Conservation (phyloP, 768 basidiomycete genomes). For the Kwoniella botswanensis region DNA sequence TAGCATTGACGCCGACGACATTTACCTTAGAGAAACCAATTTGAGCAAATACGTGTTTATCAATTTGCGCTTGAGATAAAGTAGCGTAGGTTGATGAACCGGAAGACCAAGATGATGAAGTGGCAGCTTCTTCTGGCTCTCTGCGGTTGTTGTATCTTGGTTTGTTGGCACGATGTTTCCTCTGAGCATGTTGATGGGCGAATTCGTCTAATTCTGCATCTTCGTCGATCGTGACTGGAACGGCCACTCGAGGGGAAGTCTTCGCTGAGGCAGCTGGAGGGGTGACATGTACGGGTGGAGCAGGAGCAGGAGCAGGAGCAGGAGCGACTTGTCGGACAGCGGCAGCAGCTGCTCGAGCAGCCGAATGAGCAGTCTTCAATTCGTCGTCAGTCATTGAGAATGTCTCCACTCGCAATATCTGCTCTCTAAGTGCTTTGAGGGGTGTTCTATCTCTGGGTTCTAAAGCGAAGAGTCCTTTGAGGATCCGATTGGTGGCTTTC, state of each 20-base stretch:
- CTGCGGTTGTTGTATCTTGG: neutral
- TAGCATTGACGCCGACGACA: neutral
- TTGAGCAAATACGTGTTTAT: slow-evolving; percentile 26
- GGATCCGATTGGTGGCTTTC: slow-evolving; percentile 66
- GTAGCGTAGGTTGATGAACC: slow-evolving; percentile 12
- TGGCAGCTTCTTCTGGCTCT: neutral
- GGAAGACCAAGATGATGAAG: slow-evolving; percentile 24
- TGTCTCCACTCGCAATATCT: slow-evolving; percentile 65
- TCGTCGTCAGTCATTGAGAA: slow-evolving; percentile 69
- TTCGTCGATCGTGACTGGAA: neutral
- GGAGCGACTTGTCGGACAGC: slow-evolving; percentile 37
- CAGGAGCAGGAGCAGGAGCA: slow-evolving; percentile 7
- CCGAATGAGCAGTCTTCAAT: slow-evolving; percentile 56
- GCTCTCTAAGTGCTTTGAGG: slow-evolving; percentile 67
- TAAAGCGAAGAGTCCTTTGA: slow-evolving; percentile 74
- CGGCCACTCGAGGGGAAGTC: slow-evolving; percentile 2
- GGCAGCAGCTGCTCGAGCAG: slow-evolving; percentile 50
- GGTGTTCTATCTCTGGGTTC: slow-evolving; percentile 69
- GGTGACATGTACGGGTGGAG: slow-evolving; percentile 13
- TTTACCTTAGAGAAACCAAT: slow-evolving; percentile 29
- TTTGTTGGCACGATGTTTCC: neutral
- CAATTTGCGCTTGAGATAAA: slow-evolving; percentile 22
- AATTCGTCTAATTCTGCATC: slow-evolving; percentile 23
- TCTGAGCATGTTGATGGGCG: slow-evolving; percentile 16
- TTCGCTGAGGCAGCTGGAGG: slow-evolving; percentile 3